phyloP scores from a whole-genome alignment of 208 protist genomes.

The Balamuthia mandrillaris region DNA sequence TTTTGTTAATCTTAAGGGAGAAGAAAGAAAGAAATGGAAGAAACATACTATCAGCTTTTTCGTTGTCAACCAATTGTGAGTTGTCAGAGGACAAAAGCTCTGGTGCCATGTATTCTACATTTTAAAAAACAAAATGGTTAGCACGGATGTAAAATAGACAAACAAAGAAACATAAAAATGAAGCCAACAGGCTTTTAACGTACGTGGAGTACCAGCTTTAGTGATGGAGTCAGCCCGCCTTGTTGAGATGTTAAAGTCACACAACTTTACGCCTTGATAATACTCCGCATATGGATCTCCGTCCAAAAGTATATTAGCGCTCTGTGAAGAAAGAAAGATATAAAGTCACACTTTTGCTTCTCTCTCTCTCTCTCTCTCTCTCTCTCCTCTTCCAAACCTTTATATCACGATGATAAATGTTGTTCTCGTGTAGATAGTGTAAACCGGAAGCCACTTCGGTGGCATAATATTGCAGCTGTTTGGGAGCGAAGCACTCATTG shows the following conservation, averaged over 20 bases:
- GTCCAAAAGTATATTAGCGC: conserved; percentile 14
- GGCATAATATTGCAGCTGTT: not conserved
- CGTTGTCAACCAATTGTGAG: not conserved
- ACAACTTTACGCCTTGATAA: conserved; percentile 13
- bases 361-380: no score
- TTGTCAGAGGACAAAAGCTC: conserved; percentile 4
- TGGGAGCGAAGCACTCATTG: not conserved
- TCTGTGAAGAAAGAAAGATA: not conserved
- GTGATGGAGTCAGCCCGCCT: not conserved
- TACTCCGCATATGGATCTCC: conserved; percentile 16
- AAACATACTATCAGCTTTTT: not conserved
- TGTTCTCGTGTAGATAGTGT: conserved; percentile 24
- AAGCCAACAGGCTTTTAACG: not conserved
- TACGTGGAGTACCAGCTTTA: not conserved
- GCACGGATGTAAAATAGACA: no score
- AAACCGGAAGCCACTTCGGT: conserved; percentile 5
- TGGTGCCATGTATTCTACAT: conserved; percentile 23
- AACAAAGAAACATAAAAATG: not conserved
- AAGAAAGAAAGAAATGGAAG: no score
- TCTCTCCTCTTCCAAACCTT: no score
- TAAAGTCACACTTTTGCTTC: no score
- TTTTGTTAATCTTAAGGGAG: not conserved
- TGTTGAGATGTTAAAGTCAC: conserved; percentile 30
- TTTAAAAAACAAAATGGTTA: no score
- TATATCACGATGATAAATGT: conserved; percentile 31